Conservation (phyloP, 768 basidiomycete genomes). For the Auricularia heimuer region DNA sequence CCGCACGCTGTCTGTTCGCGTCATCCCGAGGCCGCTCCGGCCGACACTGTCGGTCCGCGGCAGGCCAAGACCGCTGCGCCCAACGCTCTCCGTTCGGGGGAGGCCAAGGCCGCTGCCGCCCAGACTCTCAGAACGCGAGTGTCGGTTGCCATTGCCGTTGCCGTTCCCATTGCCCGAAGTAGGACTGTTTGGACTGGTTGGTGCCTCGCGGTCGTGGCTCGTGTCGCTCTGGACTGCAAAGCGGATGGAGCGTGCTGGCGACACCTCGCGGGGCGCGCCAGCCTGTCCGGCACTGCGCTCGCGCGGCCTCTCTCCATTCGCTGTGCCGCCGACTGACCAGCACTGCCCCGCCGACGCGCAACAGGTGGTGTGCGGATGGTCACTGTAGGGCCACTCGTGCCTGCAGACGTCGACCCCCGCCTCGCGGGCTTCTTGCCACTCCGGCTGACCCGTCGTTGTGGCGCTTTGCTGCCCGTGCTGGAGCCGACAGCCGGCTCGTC, state of each 20-base stretch:
- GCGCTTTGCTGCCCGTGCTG: neutral
- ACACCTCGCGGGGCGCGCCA: conserved; percentile 27
- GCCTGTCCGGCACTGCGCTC: conserved; percentile 14
- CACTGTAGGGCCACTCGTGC: neutral
- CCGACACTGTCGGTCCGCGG: neutral
- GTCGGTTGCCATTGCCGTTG: neutral
- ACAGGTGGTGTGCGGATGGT: neutral
- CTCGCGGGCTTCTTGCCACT: neutral
- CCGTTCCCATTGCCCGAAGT: neutral
- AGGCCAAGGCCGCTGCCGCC: neutral
- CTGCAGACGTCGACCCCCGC: neutral
- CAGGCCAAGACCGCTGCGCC: neutral
- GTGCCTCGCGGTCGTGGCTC: neutral
- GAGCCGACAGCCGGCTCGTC: conserved; percentile 4
- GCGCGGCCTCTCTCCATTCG: conserved; percentile 9
- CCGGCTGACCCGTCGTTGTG: neutral
- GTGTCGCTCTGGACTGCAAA: conserved; percentile 16
- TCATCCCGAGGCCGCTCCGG: neutral
- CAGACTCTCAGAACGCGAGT: neutral
- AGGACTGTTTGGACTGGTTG: neutral
- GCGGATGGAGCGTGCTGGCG: conserved; percentile 36
- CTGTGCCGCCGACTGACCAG: conserved; percentile 14
- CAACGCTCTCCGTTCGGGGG: neutral
- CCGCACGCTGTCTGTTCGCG: neutral
- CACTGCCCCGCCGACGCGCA: conserved; percentile 8